A percentile compares a stretch with the other conserved stretches of the same genome.
Conservation (phyloP, 75 land plant species). For the Cupressus sempervirens region DNA sequence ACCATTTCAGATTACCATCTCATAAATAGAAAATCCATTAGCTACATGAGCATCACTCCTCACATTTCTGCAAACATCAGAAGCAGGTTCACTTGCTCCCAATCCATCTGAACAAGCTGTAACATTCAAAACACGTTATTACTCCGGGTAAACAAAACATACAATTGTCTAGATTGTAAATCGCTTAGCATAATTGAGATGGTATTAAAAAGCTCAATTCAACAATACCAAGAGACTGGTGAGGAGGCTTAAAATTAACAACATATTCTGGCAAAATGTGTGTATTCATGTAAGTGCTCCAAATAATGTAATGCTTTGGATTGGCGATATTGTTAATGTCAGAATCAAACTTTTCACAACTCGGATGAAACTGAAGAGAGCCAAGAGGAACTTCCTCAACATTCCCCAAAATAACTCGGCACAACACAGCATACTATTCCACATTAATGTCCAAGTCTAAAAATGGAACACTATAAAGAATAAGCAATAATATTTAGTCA, state of each 20-base stretch:
- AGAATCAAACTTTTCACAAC: slow-evolving; percentile 41
- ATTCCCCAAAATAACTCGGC: no score
- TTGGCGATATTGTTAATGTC: slow-evolving; percentile 44
- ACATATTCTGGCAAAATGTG: slow-evolving; percentile 52
- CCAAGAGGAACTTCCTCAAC: no score
- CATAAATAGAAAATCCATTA: no score
- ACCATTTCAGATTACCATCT: no score
- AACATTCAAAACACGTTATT: background rate
- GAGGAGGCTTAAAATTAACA: slow-evolving; percentile 42
- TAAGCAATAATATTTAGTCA: no score
- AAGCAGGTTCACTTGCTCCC: background rate
- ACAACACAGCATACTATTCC: no score
- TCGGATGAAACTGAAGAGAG: no score
- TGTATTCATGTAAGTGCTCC: slow-evolving; percentile 55
- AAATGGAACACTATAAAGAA: no score
- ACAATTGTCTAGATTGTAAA: background rate
- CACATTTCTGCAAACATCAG: background rate
- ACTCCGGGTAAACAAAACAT: background rate
- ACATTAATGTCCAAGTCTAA: no score
- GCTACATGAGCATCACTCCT: no score
- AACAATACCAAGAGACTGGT: slow-evolving; percentile 3
- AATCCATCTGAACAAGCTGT: background rate
- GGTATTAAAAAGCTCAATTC: background rate
- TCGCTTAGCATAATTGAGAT: no score
- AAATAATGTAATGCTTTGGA: slow-evolving; percentile 48